phyloP scores from a whole-genome alignment of 495 filamentous ascomycete genomes.

The Aspergillus haitiensis region DNA sequence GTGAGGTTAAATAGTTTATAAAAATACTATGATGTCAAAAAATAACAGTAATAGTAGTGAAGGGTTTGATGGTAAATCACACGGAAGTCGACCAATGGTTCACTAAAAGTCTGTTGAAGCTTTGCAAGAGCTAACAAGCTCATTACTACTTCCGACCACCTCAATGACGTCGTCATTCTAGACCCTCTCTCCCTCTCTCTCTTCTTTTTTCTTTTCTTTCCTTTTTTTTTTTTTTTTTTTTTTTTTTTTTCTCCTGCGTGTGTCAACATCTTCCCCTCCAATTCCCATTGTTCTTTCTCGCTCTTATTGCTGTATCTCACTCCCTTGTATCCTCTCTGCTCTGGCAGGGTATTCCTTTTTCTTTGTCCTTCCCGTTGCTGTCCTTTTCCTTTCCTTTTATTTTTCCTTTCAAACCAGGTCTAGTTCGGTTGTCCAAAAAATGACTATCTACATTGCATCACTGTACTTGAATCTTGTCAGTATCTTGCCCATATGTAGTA shows the following conservation, averaged over 20 bases:
- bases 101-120: too few relatives aligned
- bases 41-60: too few relatives aligned
- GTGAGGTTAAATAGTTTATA: too few relatives aligned
- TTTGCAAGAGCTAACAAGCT: too few relatives aligned
- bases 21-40: too few relatives aligned
- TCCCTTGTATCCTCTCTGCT: not conserved
- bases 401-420: not conserved
- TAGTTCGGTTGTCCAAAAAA: constrained; percentile 39
- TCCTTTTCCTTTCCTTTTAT: constrained; percentile 27
- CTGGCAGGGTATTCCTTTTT: constrained; percentile 4
- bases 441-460: constrained; percentile 84
- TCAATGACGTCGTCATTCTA: too few relatives aligned
- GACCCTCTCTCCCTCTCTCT: not conserved
- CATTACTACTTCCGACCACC: too few relatives aligned
- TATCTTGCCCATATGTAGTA: not conserved
- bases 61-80: too few relatives aligned
- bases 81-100: too few relatives aligned
- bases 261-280: too few relatives aligned
- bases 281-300: constrained; percentile 15
- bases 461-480: constrained; percentile 57
- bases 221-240: constrained; percentile 18
- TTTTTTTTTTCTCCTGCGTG: constrained; percentile 30
- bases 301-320: not conserved
- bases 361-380: constrained; percentile 24
- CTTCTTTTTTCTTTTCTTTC: not conserved